Base-by-base conservation (phyloP, 2,329 filamentous ascomycete species). In the Aspergillus clavatus region DNA sequence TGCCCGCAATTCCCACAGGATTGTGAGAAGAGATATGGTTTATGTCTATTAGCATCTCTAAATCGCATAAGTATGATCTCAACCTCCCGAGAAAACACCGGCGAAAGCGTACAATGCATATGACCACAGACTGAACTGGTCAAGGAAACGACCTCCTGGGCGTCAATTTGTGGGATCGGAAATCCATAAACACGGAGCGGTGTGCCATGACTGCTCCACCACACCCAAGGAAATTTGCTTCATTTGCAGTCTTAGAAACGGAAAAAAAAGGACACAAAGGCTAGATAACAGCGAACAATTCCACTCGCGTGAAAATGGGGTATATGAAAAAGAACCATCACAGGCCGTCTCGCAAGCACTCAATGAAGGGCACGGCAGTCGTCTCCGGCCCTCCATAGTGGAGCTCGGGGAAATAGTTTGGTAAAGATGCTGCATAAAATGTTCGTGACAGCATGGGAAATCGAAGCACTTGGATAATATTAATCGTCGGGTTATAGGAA, bases 31-130 rank as follows among this genome's bases (percentile, higher is more conserved):
- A 11, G 3, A 50, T 40, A 19, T 45, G 45, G 57, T 56, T 49
- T 56, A 60, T 60, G 56, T 62, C 60, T 42, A 57, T 60, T 57
- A 56, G 61, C 57, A 54, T 57, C 55, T 54, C 41, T 35, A 52
- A 40, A 35, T 39, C 23, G n/a, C 39, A 36, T 43, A 47, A 47
- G 42, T 42, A 51, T 43, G 50, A 50, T 11, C 23, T 19, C 38
- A 28, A 40, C 14, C 5, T 21, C 5, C 33, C 33, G 21, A 18
- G 33, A 11, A 36, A 21, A 12, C 10, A 36, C 14, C 14, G n/a
- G 12, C 14, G 23, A 24, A 24, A 8, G 5, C 5, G 23, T 24
- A n/a, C n/a, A n/a, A n/a, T n/a, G n/a, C n/a, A n/a, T n/a, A n/a
- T 24, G 23, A 8, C 23, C 23, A 24, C 23, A 24, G 23, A 8